Conservation (phyloP, 352 stramenopile genomes). For the Pythium plurisporium region DNA sequence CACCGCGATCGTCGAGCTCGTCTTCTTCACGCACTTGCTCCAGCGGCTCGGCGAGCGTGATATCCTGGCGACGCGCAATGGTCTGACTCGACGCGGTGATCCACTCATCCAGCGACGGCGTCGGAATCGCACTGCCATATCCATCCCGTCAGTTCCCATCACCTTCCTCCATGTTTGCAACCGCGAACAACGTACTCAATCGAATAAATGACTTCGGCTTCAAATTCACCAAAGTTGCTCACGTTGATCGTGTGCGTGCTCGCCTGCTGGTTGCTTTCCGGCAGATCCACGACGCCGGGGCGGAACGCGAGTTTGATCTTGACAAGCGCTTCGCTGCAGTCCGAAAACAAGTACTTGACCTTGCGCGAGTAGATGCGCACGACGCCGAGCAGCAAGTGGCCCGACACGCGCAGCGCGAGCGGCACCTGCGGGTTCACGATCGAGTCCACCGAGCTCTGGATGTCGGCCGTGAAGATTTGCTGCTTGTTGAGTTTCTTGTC, state of each 20-base stretch:
- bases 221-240: conserved; percentile 81
- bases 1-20: conserved; percentile 50
- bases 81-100: conserved; percentile 74
- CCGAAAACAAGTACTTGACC: conserved; percentile 97
- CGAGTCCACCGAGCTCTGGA: conserved; percentile 93
- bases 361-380: conserved; percentile 98
- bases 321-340: conserved; percentile 98
- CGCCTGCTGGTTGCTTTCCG: conserved; percentile 55
- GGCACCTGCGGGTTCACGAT: conserved; percentile 97
- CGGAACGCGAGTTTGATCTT: conserved; percentile 99
- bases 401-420: conserved; percentile 95
- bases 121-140: conserved; percentile 43
- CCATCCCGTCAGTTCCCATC: not conserved
- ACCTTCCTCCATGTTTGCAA: no score
- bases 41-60: conserved; percentile 73
- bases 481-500: conserved; percentile 99
- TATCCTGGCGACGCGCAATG: conserved; percentile 73
- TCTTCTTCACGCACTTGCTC: conserved; percentile 45
- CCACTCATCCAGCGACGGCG: conserved; percentile 79
- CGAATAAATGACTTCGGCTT: conserved; percentile 78
- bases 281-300: conserved; percentile 75
- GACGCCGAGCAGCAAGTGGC: conserved; percentile 97
- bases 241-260: conserved; percentile 80
- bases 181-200: conserved; percentile 68
- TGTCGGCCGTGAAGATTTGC: conserved; percentile 98